Evolutionary conservation across 1,139 yeast genomes (phyloP).

Genomic region (Candida sp.): DNA sequence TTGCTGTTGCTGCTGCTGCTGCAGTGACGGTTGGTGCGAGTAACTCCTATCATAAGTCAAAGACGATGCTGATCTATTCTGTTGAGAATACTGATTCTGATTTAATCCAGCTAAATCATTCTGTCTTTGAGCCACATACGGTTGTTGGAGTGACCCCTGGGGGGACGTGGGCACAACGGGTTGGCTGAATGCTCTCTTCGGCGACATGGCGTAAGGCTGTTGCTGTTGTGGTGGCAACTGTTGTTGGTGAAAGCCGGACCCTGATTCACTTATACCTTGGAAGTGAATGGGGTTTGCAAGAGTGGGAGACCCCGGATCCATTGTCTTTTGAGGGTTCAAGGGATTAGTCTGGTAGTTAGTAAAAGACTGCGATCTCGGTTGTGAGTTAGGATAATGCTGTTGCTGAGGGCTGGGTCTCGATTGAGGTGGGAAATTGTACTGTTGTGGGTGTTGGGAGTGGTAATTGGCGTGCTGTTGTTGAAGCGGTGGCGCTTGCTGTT

Average conservation of each 20-base stretch:
- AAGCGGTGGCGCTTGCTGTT: slow-evolving; percentile 2
- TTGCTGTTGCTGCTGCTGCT: slow-evolving; percentile 13
- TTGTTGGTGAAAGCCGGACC: neutral
- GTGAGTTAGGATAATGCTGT: slow-evolving; percentile 1
- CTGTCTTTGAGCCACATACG: slow-evolving; percentile 13
- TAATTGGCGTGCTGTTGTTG: slow-evolving; percentile 1
- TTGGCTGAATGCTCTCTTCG: neutral
- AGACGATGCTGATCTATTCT: slow-evolving; percentile 11
- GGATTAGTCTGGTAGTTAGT: neutral
- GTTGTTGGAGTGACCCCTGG: slow-evolving; percentile 7
- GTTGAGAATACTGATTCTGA: slow-evolving; percentile 7
- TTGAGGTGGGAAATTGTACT: slow-evolving; percentile 1
- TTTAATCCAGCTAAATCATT: slow-evolving; percentile 10
- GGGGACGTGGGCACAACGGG: neutral
- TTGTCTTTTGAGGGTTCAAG: neutral
- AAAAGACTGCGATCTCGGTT: slow-evolving; percentile 4
- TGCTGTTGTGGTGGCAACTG: neutral
- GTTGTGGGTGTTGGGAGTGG: neutral
- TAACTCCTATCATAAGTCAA: slow-evolving; percentile 7
- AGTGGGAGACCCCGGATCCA: slow-evolving; percentile 4
- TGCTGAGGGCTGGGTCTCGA: slow-evolving; percentile 7
- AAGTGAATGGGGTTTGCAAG: neutral
- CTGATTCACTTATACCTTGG: neutral
- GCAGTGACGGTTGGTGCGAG: slow-evolving; percentile 1
- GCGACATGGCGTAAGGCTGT: neutral